phyloP scores from a whole-genome alignment of 257 asterid species.

The Rubia yunnanensis region DNA sequence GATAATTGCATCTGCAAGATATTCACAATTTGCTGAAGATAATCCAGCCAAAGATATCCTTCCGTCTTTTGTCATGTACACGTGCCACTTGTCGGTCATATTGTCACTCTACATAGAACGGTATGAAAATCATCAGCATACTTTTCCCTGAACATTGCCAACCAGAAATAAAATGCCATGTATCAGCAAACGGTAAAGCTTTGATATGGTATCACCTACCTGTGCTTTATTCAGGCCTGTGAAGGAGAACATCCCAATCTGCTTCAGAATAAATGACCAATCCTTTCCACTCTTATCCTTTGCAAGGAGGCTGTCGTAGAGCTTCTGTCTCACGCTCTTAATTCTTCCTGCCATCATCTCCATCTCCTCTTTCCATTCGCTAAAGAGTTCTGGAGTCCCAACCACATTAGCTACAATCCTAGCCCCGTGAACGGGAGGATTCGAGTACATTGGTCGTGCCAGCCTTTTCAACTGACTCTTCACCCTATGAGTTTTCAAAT shows the following conservation, averaged over 20 bases:
- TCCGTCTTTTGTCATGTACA: conserved; percentile 95
- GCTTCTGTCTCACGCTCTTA: conserved; percentile 68
- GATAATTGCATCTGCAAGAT: conserved; percentile 91
- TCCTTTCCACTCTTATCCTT: conserved; percentile 83
- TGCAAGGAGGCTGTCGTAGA: conserved; percentile 44
- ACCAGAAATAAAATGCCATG: background rate
- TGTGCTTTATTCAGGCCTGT: conserved; percentile 85
- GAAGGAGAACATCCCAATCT: conserved; percentile 96
- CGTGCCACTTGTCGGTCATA: conserved; percentile 89
- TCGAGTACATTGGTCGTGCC: conserved; percentile 97
- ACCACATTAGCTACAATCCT: conserved; percentile 84
- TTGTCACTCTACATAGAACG: conserved; percentile 60
- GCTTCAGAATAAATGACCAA: conserved; percentile 86
- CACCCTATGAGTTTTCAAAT: conserved; percentile 41
- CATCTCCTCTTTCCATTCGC: conserved; percentile 93
- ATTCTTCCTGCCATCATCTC: conserved; percentile 95
- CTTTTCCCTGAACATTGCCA: background rate
- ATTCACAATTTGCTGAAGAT: conserved; percentile 84
- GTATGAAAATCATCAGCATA: conserved; percentile 5
- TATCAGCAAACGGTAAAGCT: background rate
- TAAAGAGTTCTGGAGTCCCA: conserved; percentile 64
- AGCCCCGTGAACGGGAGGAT: conserved; percentile 97
- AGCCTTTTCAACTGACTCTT: conserved; percentile 89
- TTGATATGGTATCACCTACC: conserved; percentile 33
- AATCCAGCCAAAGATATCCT: conserved; percentile 93